Evolutionary conservation across 495 filamentous ascomycete genomes (phyloP), one percentile per base, ranked within the genome.

Genomic region (Neurospora sp.): DNA sequence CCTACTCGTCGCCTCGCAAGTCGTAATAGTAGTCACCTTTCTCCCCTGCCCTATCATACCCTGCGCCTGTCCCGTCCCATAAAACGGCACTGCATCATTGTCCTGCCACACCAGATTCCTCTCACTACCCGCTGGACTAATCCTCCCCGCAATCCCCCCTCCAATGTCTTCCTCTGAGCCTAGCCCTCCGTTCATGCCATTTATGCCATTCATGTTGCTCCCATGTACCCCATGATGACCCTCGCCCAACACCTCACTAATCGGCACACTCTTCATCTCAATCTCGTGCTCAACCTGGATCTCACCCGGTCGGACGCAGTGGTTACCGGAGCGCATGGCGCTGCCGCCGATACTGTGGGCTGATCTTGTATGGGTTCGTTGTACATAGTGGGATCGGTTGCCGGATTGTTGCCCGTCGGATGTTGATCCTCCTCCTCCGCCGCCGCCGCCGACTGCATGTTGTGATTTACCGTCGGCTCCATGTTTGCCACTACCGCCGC

Each of bases 241-340:
- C 35, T n/a, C 38, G 3, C 71, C 10, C 20, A 61, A 6, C 10
- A 59, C 69, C n/a, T 31, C 39, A 11, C 27, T 42, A 14, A 72
- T 38, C 2, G 73, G 73, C 68, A 73, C 75, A 27, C 73, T 76
- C 59, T 35, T 68, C 75, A 76, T 73, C 71, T 76, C 75, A 37
- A 76, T 71, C 71, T 69, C 68, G 44, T 75, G 75, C 41, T 75
- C 65, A 4, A 76, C 73, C 69, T 75, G 71, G 20, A 76, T 76
- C 31, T 69, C 70, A 35, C 53, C 27, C 6, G 53, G 53, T 1
- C 27, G 5, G 27, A 31, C 2, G 1, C 5, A 16, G 1, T 16
- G 22, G 6, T 61, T 35, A 14, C 18, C 68, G 0, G 65, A 48
- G 3, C 71, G 53, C 71, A 40, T 38, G 6, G 71, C 38, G 9